Evolutionary conservation across 176 grass and related monocot species (phyloP).

Genomic region (Thinopyrum elongatum): DNA sequence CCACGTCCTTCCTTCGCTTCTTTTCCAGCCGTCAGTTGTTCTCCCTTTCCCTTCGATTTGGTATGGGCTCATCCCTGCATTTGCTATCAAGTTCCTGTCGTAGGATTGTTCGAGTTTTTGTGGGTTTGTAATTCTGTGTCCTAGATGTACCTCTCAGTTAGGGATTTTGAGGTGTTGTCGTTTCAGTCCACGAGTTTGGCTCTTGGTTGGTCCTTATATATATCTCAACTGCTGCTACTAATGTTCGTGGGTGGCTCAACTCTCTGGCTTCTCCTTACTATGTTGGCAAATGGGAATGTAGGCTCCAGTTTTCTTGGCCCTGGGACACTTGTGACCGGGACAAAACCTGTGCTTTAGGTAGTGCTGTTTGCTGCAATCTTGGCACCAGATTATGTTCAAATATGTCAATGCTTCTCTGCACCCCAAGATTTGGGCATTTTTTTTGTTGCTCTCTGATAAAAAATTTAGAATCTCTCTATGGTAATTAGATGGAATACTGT

Average conservation of each 20-base stretch:
- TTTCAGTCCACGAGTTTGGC: too few species aligned
- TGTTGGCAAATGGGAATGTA: constrained; percentile 48
- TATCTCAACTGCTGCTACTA: constrained; percentile 28
- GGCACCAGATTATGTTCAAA: constrained; percentile 84
- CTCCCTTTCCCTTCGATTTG: too few species aligned
- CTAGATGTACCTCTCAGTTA: too few species aligned
- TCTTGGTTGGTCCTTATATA: too few species aligned
- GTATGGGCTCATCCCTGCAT: too few species aligned
- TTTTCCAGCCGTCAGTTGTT: too few species aligned
- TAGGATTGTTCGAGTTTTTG: too few species aligned
- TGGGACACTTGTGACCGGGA: constrained; percentile 74
- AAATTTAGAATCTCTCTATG: constrained; percentile 6
- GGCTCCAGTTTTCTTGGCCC: constrained; percentile 72
- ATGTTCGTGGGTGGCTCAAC: constrained; percentile 39
- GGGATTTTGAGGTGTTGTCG: too few species aligned
- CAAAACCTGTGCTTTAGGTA: constrained; percentile 96
- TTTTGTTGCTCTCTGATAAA: constrained; percentile 48
- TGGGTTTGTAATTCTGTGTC: too few species aligned
- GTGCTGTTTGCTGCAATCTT: constrained; percentile 84
- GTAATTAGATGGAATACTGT: constrained; percentile 97
- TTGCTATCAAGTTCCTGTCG: too few species aligned
- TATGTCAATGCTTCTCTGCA: constrained; percentile 87
- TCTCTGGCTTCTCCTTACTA: constrained; percentile 70
- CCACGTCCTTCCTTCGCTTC: too few species aligned
- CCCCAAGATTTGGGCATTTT: constrained; percentile 76